Conservation (phyloP, 1,139 yeast species). For the Debaryomyces singareniensis region DNA sequence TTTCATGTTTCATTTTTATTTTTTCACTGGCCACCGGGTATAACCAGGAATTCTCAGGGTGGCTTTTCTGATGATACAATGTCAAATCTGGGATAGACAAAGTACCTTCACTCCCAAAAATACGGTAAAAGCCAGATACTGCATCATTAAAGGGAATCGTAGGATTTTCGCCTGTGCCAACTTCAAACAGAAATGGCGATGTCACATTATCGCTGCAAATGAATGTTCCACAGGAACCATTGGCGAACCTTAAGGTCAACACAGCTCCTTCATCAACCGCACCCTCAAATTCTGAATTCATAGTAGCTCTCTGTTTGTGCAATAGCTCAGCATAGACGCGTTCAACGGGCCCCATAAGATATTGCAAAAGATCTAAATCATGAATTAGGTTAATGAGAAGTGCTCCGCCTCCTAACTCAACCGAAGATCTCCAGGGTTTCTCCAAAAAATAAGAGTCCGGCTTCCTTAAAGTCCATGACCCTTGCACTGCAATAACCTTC, state of each 20-base stretch:
- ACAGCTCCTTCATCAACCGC: conserved; percentile 41
- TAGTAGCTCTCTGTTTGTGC: conserved; percentile 21
- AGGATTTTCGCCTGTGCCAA: conserved; percentile 41
- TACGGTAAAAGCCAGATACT: conserved; percentile 31
- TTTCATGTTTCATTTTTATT: conserved; percentile 7
- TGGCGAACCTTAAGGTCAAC: conserved; percentile 29
- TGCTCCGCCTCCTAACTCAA: conserved; percentile 33
- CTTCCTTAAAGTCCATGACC: conserved; percentile 35
- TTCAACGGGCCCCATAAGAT: conserved; percentile 33
- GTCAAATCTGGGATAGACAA: conserved; percentile 37
- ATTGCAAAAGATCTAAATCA: conserved; percentile 37
- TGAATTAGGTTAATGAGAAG: conserved; percentile 35
- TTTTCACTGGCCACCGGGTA: conserved; percentile 17
- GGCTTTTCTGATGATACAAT: conserved; percentile 23
- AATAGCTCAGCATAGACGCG: conserved; percentile 34
- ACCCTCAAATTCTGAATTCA: conserved; percentile 7
- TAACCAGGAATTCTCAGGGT: conserved; percentile 18
- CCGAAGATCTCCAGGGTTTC: conserved; percentile 34
- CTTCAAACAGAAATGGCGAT: conserved; percentile 37
- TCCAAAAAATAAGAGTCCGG: conserved; percentile 29
- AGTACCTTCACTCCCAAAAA: conserved; percentile 37
- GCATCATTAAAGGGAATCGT: conserved; percentile 28
- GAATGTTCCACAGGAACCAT: conserved; percentile 37
- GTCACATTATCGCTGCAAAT: conserved; percentile 37
- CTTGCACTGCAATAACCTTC: conserved; percentile 31